These are phyloP conservation scores for Cytospora mali DNA, from an alignment of 2,329 filamentous ascomycete genomes.

Conservation along the genomic window DNA sequence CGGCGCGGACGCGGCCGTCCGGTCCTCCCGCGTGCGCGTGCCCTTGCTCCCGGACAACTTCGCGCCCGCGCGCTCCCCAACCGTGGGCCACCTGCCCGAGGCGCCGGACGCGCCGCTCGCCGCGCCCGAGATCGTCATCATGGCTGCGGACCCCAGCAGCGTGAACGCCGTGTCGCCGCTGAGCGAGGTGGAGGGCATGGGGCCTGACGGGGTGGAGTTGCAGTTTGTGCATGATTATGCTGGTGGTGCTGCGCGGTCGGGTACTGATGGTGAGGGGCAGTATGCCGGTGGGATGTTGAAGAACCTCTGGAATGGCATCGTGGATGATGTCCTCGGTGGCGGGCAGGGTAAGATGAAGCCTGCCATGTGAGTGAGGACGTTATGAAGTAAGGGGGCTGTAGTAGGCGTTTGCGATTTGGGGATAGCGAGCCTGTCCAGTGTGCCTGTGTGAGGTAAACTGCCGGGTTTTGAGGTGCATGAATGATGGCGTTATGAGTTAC, in stretches of 20 bases:
- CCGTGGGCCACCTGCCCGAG: slow-evolving; percentile 47
- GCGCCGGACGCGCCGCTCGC: slow-evolving; percentile 45
- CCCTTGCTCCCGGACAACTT: slow-evolving; percentile 65
- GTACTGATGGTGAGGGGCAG: slow-evolving; percentile 36
- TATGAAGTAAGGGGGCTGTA: background rate
- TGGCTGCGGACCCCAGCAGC: slow-evolving; percentile 58
- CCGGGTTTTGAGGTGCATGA: background rate
- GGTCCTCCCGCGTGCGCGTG: slow-evolving; percentile 49
- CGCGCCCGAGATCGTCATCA: slow-evolving; percentile 53
- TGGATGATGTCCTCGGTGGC: slow-evolving; percentile 50
- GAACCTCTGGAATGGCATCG: slow-evolving; percentile 59
- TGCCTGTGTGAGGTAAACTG: background rate
- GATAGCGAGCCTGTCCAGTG: background rate
- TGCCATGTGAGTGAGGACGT: slow-evolving; percentile 25
- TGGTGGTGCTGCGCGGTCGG: slow-evolving; percentile 5
- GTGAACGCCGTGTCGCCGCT: slow-evolving; percentile 55
- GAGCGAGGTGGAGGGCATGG: slow-evolving; percentile 61
- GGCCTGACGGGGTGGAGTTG: slow-evolving; percentile 58
- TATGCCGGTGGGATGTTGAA: slow-evolving; percentile 49
- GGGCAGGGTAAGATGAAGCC: slow-evolving; percentile 33
- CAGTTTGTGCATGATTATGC: slow-evolving; percentile 51
- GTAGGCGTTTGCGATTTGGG: background rate
- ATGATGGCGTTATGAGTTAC: slow-evolving; percentile 13
- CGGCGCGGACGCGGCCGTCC: slow-evolving; percentile 38
- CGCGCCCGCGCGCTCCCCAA: slow-evolving; percentile 44